A percentile compares a stretch with the other conserved stretches of the same genome.
These are phyloP conservation scores for Stylonectria norvegica DNA, from an alignment of 2,329 filamentous ascomycete species.

Conservation along the genomic window DNA sequence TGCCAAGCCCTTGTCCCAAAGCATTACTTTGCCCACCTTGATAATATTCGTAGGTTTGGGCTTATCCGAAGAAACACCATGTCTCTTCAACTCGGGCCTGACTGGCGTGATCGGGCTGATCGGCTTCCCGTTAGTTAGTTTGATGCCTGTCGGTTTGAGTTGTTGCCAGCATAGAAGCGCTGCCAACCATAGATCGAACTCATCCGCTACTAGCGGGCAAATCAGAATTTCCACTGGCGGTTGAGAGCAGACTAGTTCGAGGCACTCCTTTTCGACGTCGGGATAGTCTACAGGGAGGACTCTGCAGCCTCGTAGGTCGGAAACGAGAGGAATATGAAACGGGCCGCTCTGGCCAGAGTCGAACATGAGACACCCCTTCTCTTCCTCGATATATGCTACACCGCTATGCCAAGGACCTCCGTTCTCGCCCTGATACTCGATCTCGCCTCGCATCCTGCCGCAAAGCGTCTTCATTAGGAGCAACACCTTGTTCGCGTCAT, in stretches of 20 bases:
- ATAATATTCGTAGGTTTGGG: conserved; percentile 65
- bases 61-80: conserved; percentile 33
- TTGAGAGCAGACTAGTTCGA: conserved; percentile 53
- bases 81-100: conserved; percentile 43
- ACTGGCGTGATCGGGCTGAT: conserved; percentile 33
- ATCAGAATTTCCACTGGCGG: conserved; percentile 60
- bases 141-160: conserved; percentile 57
- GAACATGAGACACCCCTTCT: conserved; percentile 70
- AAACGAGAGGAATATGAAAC: conserved; percentile 64
- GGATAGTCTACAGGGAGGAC: conserved; percentile 55
- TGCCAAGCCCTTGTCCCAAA: conserved; percentile 78
- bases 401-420: conserved; percentile 64
- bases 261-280: conserved; percentile 44
- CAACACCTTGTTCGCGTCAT: conserved; percentile 68
- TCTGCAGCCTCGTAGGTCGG: conserved; percentile 70
- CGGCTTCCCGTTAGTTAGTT: conserved; percentile 45
- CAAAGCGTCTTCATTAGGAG: conserved; percentile 74
- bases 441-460: conserved; percentile 74
- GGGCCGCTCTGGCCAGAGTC: conserved; percentile 65
- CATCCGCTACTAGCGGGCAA: conserved; percentile 59
- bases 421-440: conserved; percentile 66
- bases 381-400: conserved; percentile 75
- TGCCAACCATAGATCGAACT: conserved; percentile 77
- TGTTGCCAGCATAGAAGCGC: conserved; percentile 81
- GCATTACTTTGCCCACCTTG: conserved; percentile 86